Evolutionary conservation across 495 filamentous ascomycete genomes (phyloP), one percentile per base, ranked within the genome.

Genomic region (Massariosphaeria phaeospora): DNA sequence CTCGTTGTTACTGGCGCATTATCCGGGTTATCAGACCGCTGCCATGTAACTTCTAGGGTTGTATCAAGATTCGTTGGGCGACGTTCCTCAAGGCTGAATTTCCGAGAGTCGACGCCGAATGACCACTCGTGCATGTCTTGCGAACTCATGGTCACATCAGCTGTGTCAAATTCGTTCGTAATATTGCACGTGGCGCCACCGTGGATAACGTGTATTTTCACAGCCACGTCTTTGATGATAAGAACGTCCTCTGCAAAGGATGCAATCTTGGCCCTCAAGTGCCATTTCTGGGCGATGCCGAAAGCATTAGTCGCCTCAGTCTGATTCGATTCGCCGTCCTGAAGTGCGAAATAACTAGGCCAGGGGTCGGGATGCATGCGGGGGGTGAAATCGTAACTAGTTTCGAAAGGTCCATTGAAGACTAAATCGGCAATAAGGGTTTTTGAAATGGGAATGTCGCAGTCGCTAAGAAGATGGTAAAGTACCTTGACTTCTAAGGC

Each of bases 261-360:
- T 33, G 80, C 80, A 61, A 96, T 38, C 66, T 77, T 76, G 2
- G 87, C 84, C 30, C 81, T 79, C 39, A 96, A 74, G 43, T 75
- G 80, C 89, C 90, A 96, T 60, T 74, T 79, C 66, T 96, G 91
- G 11, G 74, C 74, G 8, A 96, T 71, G n/a, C 93, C 93, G 45
- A 24, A 47, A 1, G 62, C 51, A 36, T 12, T 39, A 18, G 38
- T 48, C 29, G 48, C 39, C 3, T 57, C 51, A 40, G 25, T 59
- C 55, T 47, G 55, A 54, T 70, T 20, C 9, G 55, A 1, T 41
- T 56, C 52, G 5, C 24, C 55, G 15, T 74, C 69, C n/a, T 65
- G 62, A 21, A 80, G 61, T 4, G 78, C 73, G 65, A 97, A 96
- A 64, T 89, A 84, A 60, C 82, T 86, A 7, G 94, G 91, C 91